Evolutionary conservation across 257 asterid species (phyloP), one percentile per base, ranked within the genome.

Genomic region (Fraxinus excelsior): DNA sequence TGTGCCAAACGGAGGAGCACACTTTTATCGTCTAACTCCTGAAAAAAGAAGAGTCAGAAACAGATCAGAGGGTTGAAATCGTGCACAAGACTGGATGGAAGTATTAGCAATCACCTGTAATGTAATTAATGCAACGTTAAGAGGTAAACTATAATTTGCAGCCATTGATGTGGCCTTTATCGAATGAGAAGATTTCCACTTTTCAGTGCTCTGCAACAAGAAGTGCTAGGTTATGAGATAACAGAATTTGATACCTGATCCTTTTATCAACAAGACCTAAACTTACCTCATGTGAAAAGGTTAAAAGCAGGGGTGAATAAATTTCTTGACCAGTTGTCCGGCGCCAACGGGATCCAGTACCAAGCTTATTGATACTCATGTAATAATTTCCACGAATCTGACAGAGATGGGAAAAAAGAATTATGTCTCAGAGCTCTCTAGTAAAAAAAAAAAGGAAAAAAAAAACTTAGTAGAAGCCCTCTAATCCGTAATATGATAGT

Each of bases 311-410:
- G 1, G 98, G 96, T 53, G 98, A 94, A 81, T 94, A 92, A 84
- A 94, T 84, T 85, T 94, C 97, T 80, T 94, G 98, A 65, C 96
- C 91, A 16, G 92, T 82, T 73, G 90, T 90, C 84, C 98, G 80
- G 37, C 98, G 88, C 98, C 97, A 94, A 49, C 82, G 89, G 8
- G 96, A 86, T 75, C 98, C 97, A 26, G 83, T 75, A 72, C 96
- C 90, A 28, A 80, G 84, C 79, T 87, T 74, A 67, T 92, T 70
- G 60, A 90, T 77, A 66, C 90, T 85, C 62, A 88, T 51, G 71
- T 88, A 91, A 80, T 94, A 92, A 64, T 82, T 88, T 78, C 98
- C 98, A 69, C 96, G 91, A 72, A 91, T 88, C 98, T 93, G 87
- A 60, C 34, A 71, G 58, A 75, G 49, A 49, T 18, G 37, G 19